phyloP scores from a whole-genome alignment of 352 stramenopile genomes.

The Globisporangium recalcitrans region DNA sequence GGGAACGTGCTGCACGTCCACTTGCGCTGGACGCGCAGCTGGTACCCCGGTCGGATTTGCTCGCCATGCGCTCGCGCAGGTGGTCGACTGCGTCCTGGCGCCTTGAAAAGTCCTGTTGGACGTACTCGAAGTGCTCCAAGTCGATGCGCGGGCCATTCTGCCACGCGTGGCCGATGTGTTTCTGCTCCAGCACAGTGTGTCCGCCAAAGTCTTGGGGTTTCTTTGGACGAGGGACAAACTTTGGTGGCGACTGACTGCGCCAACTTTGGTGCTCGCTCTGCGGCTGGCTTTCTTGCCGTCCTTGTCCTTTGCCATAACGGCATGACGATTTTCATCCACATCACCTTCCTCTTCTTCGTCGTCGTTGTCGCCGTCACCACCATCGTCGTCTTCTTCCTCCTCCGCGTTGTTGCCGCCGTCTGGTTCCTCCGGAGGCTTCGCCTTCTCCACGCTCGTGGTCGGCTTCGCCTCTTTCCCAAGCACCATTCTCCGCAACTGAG shows the following conservation, averaged over 20 bases:
- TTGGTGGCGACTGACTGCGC: conserved; percentile 19
- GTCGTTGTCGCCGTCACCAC: conserved; percentile 16
- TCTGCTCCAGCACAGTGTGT: conserved; percentile 41
- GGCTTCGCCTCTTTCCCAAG: neutral
- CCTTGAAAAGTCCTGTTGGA: conserved; percentile 57
- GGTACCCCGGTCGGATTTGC: conserved; percentile 61
- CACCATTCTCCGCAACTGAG: conserved; percentile 6
- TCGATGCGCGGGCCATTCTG: conserved; percentile 55
- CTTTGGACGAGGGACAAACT: conserved; percentile 17
- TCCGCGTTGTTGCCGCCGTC: conserved; percentile 20
- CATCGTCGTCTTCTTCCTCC: conserved; percentile 17
- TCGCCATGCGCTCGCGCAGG: conserved; percentile 48
- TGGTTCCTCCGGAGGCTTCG: neutral
- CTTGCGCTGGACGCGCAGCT: conserved; percentile 48
- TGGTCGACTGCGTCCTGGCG: conserved; percentile 49
- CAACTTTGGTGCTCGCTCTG: conserved; percentile 22
- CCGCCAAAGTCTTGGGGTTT: conserved; percentile 24
- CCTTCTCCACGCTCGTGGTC: neutral
- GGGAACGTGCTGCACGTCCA: conserved; percentile 46
- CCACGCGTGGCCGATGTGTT: conserved; percentile 61
- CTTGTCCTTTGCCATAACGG: neutral
- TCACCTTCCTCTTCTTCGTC: conserved; percentile 22
- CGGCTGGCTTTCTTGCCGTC: conserved; percentile 1
- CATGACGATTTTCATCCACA: conserved; percentile 17
- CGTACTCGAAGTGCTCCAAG: conserved; percentile 61